Evolutionary conservation across 2,329 filamentous ascomycete genomes (phyloP), one percentile per base, ranked within the genome.

Genomic region (Colletotrichum sansevieriae): DNA sequence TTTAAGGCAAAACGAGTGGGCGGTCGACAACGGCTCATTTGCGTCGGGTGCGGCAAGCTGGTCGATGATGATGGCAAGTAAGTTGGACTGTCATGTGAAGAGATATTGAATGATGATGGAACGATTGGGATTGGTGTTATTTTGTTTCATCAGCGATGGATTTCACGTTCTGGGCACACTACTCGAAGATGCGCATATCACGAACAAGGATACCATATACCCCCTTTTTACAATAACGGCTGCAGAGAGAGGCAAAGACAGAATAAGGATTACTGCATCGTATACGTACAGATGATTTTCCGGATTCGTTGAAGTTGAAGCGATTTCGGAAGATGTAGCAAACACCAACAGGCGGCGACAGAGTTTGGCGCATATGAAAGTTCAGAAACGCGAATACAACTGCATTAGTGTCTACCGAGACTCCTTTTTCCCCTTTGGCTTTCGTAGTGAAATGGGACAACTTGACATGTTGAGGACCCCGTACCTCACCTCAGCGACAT

Each of bases 1-100:
- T 93, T 93, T 72, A 87, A 87, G 71, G 86, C 87, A 2, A 88
- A 85, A 72, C 87, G 85, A 68, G 79, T 84, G 4, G 83, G 81
- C 33, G 84, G 84, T 8, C 82, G 81, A 60, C 87, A 88, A 75
- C 83, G 82, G 68, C 77, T 92, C 71, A 83, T 90, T n/a, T 93
- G 91, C 76, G 84, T 84, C 41, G 83, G 82, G 52, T 93, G 84
- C 71, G 84, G 84, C 3, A 76, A 73, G 49, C 65, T 74, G 10
- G 72, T 74, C 18, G 71, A 73, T 18, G 71, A 73, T 13, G 65
- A 71, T 12, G 54, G 41, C 41, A 56, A 60, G 25, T 47, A 51
- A 56, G 13, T 4, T 29, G 20, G 35, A 56, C 35, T 39, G 37
- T n/a, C n/a, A 29, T 8, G 8, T 25, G 41, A 20, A n/a, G 29